Base-by-base conservation (phyloP, 371 early-diverging fungal species). In the Actinomucor elegans region DNA sequence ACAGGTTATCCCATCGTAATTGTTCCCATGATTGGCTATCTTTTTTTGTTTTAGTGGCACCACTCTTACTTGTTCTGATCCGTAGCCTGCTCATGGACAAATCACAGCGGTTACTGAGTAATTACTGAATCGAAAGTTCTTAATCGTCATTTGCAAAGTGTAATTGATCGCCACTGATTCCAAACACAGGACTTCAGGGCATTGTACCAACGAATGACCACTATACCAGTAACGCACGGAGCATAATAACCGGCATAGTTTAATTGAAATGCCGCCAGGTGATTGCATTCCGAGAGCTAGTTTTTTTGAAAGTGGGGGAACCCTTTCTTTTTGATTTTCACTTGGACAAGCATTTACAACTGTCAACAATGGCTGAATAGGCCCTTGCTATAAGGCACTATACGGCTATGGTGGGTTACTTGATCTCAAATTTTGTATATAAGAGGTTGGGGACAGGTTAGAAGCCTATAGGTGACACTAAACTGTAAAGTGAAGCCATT, bases 391-490 rank as follows among this genome's bases (percentile, higher is more conserved):
- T n/a, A n/a, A n/a, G n/a, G n/a, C n/a, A n/a, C n/a, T n/a, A n/a
- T n/a, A n/a, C n/a, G n/a, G n/a, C 31, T 31, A 32, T 46, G 12
- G 32, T 46, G 23, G 1, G 17, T 18, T 44, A 17, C 26, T 29
- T 44, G 26, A 44, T 44, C 28, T 26, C 26, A 14, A 43, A 21
- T 33, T 21, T 29, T 38, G 18, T 20, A 34, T 42, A 32, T 24
- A n/a, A 34, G 26, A 9, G 14, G 40, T 49, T 31, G 61, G 60
- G 61, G 61, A 54, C 50, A 61, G 61, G 48, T 61, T 61, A 61
- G 61, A 50, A 29, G 20, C 29, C 29, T 24, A 40, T 9, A 55
- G 33, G 61, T 61, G 34, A 55, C 61, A 61, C 61, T 61, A 57
- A 57, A 57, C 57, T 57, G 57, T 57, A 57, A 57, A 56, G 37